Evolutionary conservation across 2,329 filamentous ascomycete genomes (phyloP).

Genomic region (Penicillium sp.): DNA sequence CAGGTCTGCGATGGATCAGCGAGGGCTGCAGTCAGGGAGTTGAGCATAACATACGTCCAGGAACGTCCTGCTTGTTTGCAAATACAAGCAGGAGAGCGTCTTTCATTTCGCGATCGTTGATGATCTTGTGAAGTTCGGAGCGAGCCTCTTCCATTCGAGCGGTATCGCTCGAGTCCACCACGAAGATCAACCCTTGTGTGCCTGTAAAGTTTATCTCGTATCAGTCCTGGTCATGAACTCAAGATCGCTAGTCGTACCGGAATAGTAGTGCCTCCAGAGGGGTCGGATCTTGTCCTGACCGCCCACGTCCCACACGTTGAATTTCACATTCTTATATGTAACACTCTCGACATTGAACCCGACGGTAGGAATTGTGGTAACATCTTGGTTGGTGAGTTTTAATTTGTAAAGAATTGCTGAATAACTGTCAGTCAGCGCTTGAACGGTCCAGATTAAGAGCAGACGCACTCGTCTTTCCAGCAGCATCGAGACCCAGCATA

Average conservation of each 20-base stretch:
- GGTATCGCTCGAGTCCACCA: slow-evolving; percentile 93
- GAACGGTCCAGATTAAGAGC: not conserved
- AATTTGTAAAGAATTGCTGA: slow-evolving; percentile 93
- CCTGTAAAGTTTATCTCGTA: slow-evolving; percentile 54
- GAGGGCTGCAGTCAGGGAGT: slow-evolving; percentile 15
- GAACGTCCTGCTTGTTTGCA: slow-evolving; percentile 98
- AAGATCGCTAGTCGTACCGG: slow-evolving; percentile 54
- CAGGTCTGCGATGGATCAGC: slow-evolving; percentile 62
- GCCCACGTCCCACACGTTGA: slow-evolving; percentile 99
- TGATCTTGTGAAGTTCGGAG: slow-evolving; percentile 93
- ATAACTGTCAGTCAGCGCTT: slow-evolving; percentile 11
- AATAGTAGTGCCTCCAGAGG: slow-evolving; percentile 97
- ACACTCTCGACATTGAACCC: slow-evolving; percentile 99
- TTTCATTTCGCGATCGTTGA: slow-evolving; percentile 97
- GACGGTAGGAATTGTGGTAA: slow-evolving; percentile 97
- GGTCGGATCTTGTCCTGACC: slow-evolving; percentile 99
- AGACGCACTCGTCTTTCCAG: slow-evolving; percentile 83
- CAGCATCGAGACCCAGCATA: slow-evolving; percentile 97
- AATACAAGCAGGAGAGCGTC: slow-evolving; percentile 93
- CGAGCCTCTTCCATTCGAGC: slow-evolving; percentile 90
- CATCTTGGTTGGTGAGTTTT: slow-evolving; percentile 90
- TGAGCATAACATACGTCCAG: slow-evolving; percentile 64
- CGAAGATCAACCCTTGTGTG: slow-evolving; percentile 97
- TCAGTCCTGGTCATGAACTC: slow-evolving; percentile 6
- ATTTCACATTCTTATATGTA: slow-evolving; percentile 99